phyloP scores from a whole-genome alignment of 2,329 filamentous ascomycete genomes.

The Ustulina deusta region DNA sequence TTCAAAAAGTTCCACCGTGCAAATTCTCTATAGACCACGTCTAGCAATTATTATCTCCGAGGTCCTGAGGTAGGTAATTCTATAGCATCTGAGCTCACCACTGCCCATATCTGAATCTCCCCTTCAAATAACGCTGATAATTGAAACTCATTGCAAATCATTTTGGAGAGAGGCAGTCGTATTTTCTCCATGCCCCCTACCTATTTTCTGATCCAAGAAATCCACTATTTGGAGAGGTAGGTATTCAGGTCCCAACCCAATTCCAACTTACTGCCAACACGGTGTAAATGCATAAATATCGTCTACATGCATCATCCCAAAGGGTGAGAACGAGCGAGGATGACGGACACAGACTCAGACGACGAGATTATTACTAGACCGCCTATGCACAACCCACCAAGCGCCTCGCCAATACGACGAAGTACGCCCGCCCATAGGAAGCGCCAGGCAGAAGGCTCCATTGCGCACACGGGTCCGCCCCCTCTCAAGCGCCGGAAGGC shows the following conservation, averaged over 20 bases:
- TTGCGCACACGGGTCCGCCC: slow-evolving; percentile 43
- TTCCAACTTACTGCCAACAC: not conserved
- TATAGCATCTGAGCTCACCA: not conserved
- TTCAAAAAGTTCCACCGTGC: no score
- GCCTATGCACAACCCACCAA: slow-evolving; percentile 6
- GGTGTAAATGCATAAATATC: slow-evolving; percentile 32
- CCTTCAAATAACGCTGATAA: not conserved
- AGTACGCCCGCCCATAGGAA: slow-evolving; percentile 30
- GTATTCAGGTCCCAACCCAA: not conserved
- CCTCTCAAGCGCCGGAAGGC: slow-evolving; percentile 62
- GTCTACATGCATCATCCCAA: slow-evolving; percentile 42
- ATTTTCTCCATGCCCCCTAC: not conserved
- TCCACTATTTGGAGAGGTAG: no score
- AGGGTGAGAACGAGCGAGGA: not conserved
- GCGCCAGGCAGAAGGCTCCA: slow-evolving; percentile 39
- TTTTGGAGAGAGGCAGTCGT: not conserved
- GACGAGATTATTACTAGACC: slow-evolving; percentile 2
- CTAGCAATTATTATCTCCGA: no score
- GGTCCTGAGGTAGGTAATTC: no score
- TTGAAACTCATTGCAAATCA: not conserved
- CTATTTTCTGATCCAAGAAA: not conserved
- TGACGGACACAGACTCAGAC: slow-evolving; percentile 40
- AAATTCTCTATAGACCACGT: no score
- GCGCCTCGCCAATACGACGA: slow-evolving; percentile 8
- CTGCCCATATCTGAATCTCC: not conserved